These are phyloP conservation scores for Naganishia vishniacii DNA, from an alignment of 768 basidiomycete species.

Conservation along the genomic window DNA sequence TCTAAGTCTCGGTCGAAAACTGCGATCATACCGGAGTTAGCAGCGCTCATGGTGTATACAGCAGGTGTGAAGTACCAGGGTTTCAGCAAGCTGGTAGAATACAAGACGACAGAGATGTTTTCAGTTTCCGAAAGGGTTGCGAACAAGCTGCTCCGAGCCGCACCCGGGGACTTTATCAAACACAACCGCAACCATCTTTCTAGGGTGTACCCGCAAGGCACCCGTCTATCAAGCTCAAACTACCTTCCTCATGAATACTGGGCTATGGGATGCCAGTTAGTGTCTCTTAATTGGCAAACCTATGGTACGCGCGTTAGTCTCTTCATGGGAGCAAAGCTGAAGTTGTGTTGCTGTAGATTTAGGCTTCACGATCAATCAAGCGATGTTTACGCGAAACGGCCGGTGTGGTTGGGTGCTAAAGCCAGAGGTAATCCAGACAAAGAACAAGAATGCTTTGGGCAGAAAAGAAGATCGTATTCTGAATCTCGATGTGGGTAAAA, in stretches of 20 bases:
- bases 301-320: conserved; percentile 57
- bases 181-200: conserved; percentile 79
- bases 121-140: conserved; percentile 81
- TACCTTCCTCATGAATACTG: conserved; percentile 84
- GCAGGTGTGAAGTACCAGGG: conserved; percentile 92
- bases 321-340: neutral
- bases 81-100: conserved; percentile 75
- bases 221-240: conserved; percentile 73
- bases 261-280: conserved; percentile 80
- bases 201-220: conserved; percentile 79
- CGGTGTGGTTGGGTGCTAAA: conserved; percentile 84
- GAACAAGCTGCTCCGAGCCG: conserved; percentile 65
- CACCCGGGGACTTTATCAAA: conserved; percentile 59
- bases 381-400: conserved; percentile 92
- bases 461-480: conserved; percentile 59
- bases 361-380: conserved; percentile 85
- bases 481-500: conserved; percentile 57
- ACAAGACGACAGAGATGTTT: conserved; percentile 83
- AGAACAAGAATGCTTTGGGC: conserved; percentile 58
- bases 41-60: conserved; percentile 79
- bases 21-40: conserved; percentile 61
- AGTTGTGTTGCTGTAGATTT: conserved; percentile 57
- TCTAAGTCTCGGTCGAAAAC: neutral
- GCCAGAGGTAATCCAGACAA: conserved; percentile 66
- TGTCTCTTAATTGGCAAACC: conserved; percentile 97